Conservation (phyloP, 768 basidiomycete species). For the Coprinopsis sp. region DNA sequence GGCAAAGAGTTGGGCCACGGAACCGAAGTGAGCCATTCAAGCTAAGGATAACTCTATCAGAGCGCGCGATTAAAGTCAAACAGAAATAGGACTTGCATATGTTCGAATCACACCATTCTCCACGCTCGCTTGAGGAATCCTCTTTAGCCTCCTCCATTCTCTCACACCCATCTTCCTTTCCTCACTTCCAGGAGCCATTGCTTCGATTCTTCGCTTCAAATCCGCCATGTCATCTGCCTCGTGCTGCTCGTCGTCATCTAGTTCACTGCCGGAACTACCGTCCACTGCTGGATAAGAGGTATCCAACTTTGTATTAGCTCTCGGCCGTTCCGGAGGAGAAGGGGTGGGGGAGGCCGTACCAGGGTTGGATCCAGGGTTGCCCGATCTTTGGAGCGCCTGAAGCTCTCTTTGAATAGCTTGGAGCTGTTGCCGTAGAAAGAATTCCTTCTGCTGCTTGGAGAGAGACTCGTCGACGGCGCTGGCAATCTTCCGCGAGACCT, state of each 20-base stretch:
- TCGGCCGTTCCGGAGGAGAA: constrained; percentile 12
- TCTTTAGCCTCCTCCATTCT: constrained; percentile 80
- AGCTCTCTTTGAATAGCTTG: constrained; percentile 78
- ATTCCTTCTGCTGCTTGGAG: constrained; percentile 87
- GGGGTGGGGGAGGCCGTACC: not conserved
- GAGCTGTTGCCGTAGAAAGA: constrained; percentile 79
- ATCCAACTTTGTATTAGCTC: too few species aligned
- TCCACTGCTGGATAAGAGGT: constrained; percentile 20
- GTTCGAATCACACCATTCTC: constrained; percentile 86
- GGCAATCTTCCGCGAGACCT: constrained; percentile 78
- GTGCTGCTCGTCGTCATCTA: constrained; percentile 74
- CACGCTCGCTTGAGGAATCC: constrained; percentile 86
- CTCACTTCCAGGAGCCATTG: constrained; percentile 67
- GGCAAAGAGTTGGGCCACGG: constrained; percentile 70
- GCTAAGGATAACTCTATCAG: constrained; percentile 32
- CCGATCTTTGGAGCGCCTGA: constrained; percentile 42
- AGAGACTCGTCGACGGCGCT: constrained; percentile 76
- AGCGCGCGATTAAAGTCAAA: constrained; percentile 12
- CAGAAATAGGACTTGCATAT: constrained; percentile 53
- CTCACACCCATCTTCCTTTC: constrained; percentile 77
- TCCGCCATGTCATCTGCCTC: constrained; percentile 79
- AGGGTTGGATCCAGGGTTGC: constrained; percentile 11
- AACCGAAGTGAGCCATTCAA: constrained; percentile 84
- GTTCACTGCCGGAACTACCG: constrained; percentile 39
- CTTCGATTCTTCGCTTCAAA: constrained; percentile 67